A percentile compares a stretch with the other conserved stretches of the same genome.
These are phyloP conservation scores for Gliomastix tumulicola DNA, from an alignment of 2,329 filamentous ascomycete species.

Conservation along the genomic window DNA sequence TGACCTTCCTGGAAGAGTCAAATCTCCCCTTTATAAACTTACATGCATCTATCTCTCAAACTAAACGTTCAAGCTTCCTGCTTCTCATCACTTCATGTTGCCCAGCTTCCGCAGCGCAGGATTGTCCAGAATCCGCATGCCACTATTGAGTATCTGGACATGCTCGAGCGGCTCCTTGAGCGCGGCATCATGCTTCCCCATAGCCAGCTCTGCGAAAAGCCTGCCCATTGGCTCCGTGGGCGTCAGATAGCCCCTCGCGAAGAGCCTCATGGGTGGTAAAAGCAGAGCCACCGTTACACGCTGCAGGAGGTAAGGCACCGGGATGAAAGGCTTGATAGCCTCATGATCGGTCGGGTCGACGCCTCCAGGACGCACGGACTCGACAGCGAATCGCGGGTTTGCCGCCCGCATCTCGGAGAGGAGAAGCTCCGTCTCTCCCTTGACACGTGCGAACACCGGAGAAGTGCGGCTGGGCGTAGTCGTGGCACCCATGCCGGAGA, in stretches of 20 bases:
- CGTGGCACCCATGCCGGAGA: constrained; percentile 60
- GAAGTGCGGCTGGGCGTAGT: constrained; percentile 48
- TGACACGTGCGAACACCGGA: constrained; percentile 53
- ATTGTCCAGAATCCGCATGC: no score
- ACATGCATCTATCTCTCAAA: no score
- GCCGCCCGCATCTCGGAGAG: constrained; percentile 48
- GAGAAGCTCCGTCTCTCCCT: constrained; percentile 57
- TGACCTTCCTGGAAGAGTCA: no score
- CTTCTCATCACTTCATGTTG: no score
- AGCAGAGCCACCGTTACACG: constrained; percentile 4
- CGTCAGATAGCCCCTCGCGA: constrained; percentile 18
- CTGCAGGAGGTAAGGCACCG: constrained; percentile 13
- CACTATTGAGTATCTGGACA: no score
- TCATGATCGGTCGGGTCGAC: constrained; percentile 44
- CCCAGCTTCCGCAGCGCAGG: no score
- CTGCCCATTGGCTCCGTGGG: constrained; percentile 36
- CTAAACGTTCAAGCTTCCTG: no score
- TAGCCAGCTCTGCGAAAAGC: constrained; percentile 36
- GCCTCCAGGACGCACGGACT: constrained; percentile 50
- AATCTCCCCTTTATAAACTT: no score
- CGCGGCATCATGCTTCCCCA: constrained; percentile 27
- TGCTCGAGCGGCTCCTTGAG: no score
- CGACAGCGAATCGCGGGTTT: constrained; percentile 9
- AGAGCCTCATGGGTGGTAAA: constrained; percentile 11
- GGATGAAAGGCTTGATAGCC: constrained; percentile 33